A percentile compares a stretch with the other conserved stretches of the same genome.
phyloP scores from a whole-genome alignment of 306 rosid genomes.

The Pachyrhizus erosus region DNA sequence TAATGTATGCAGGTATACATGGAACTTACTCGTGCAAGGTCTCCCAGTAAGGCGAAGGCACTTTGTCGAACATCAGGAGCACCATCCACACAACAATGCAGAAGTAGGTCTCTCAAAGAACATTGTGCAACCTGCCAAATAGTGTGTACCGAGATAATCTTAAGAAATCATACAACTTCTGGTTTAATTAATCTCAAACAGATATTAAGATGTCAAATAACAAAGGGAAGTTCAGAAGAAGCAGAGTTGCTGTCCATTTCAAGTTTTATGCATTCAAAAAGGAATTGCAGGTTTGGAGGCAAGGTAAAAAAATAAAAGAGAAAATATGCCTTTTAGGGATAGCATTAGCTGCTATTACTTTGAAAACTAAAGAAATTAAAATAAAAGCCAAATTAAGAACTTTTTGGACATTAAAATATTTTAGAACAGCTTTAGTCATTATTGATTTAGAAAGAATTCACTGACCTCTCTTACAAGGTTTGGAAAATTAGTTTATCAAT shows the following conservation, averaged over 20 bases:
- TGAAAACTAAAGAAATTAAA: constrained; percentile 7
- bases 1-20: constrained; percentile 1
- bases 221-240: constrained; percentile 30
- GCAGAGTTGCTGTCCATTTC: constrained; percentile 21
- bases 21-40: constrained; percentile 95
- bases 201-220: constrained; percentile 29
- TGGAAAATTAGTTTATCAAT: neutral
- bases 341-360: neutral
- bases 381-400: neutral
- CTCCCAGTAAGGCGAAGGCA: constrained; percentile 96
- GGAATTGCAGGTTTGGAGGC: neutral
- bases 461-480: neutral
- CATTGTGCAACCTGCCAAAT: constrained; percentile 79
- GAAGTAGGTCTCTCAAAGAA: constrained; percentile 83
- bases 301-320: no score
- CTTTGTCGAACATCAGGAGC: constrained; percentile 96
- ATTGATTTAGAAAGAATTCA: neutral
- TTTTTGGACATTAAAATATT: neutral
- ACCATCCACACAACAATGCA: constrained; percentile 88
- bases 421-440: neutral
- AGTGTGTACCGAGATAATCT: constrained; percentile 9
- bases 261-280: neutral
- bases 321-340: neutral
- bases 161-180: constrained; percentile 34
- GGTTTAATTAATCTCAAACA: constrained; percentile 15